phyloP scores from a whole-genome alignment of 1,139 yeast species.

The Debaryomycetaceae sp. region DNA sequence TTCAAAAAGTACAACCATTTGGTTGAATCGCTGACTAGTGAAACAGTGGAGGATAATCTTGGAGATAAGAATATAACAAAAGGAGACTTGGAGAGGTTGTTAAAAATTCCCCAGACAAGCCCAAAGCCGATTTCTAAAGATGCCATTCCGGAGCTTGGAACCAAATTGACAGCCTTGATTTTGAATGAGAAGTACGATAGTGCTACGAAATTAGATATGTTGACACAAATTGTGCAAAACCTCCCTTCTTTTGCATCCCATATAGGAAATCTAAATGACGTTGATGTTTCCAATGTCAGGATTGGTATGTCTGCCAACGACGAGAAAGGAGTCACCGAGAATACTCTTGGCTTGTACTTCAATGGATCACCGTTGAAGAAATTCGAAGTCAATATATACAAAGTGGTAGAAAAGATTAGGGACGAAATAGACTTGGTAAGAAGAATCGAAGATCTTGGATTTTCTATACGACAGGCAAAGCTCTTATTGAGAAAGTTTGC shows the following conservation, averaged over 20 bases:
- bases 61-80: background rate
- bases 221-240: constrained; percentile 40
- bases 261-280: constrained; percentile 16
- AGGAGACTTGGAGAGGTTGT: constrained; percentile 8
- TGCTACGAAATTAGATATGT: constrained; percentile 24
- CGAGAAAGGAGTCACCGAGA: constrained; percentile 30
- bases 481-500: constrained; percentile 45
- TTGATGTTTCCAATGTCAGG: constrained; percentile 15
- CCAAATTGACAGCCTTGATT: constrained; percentile 45
- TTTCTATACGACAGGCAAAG: constrained; percentile 33
- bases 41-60: background rate
- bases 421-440: constrained; percentile 27
- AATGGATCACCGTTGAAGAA: constrained; percentile 57
- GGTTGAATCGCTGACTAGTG: background rate
- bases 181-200: constrained; percentile 23
- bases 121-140: constrained; percentile 27
- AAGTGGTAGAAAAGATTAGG: constrained; percentile 30
- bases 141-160: constrained; percentile 41
- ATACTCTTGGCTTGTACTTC: constrained; percentile 52
- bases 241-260: constrained; percentile 36
- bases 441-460: constrained; percentile 30
- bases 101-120: constrained; percentile 16
- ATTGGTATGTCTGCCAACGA: constrained; percentile 25
- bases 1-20: constrained; percentile 37
- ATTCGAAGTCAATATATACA: constrained; percentile 42